A percentile compares a stretch with the other conserved stretches of the same genome.
Evolutionary conservation across 306 rosid species (phyloP).

Genomic region (Geum urbanum): DNA sequence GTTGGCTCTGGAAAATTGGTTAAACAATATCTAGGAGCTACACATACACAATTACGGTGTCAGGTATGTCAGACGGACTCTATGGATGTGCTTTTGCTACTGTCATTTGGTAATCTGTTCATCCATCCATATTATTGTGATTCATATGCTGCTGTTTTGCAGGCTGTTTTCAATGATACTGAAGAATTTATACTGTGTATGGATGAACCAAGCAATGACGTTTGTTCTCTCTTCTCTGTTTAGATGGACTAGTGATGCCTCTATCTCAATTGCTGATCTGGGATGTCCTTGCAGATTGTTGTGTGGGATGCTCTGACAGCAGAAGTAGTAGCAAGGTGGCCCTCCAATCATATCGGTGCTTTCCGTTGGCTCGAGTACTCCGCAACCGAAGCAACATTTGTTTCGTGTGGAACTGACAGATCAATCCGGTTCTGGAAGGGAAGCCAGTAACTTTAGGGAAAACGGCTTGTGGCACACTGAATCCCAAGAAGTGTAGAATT

Average conservation of each 20-base stretch:
- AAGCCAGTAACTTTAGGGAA: slow-evolving; percentile 22
- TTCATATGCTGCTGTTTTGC: slow-evolving; percentile 23
- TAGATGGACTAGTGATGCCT: slow-evolving; percentile 3
- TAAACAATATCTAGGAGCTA: slow-evolving; percentile 78
- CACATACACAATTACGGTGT: slow-evolving; percentile 65
- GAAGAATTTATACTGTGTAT: slow-evolving; percentile 82
- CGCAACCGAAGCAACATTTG: slow-evolving; percentile 59
- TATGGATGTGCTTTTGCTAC: neutral
- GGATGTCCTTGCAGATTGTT: slow-evolving; percentile 54
- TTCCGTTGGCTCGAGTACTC: slow-evolving; percentile 97
- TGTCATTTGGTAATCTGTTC: neutral
- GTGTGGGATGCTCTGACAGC: slow-evolving; percentile 85
- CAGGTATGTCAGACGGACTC: slow-evolving; percentile 47
- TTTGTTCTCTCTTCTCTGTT: slow-evolving; percentile 33
- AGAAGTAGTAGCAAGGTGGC: slow-evolving; percentile 77
- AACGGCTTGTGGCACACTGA: neutral
- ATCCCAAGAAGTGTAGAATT: slow-evolving; percentile 3
- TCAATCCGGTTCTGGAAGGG: slow-evolving; percentile 90
- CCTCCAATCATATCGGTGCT: slow-evolving; percentile 79
- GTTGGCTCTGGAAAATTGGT: slow-evolving; percentile 83
- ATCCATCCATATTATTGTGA: slow-evolving; percentile 2
- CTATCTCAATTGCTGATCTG: slow-evolving; percentile 23
- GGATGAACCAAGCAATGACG: slow-evolving; percentile 90
- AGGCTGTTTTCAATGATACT: slow-evolving; percentile 77
- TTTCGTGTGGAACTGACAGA: slow-evolving; percentile 82